phyloP scores from a whole-genome alignment of 2,329 filamentous ascomycete species.

The Lasiodiplodia gonubiensis region DNA sequence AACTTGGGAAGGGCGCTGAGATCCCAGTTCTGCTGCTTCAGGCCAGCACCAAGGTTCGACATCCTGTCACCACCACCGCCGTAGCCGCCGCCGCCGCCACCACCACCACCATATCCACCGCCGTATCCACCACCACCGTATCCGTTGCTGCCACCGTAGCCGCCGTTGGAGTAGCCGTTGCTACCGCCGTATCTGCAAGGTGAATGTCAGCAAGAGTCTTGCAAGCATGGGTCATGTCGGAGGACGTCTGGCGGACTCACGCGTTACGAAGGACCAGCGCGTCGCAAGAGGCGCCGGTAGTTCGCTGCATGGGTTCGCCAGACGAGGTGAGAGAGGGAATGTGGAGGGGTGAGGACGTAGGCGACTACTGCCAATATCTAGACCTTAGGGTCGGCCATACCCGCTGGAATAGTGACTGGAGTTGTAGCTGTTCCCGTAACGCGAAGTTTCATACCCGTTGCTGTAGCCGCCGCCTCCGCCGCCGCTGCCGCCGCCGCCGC shows the following conservation, averaged over 20 bases:
- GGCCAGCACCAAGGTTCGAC: slow-evolving; percentile 83
- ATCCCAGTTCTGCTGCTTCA: slow-evolving; percentile 92
- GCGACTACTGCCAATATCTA: slow-evolving; percentile 45
- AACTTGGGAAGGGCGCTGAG: slow-evolving; percentile 84
- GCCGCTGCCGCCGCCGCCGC: slow-evolving; percentile 54
- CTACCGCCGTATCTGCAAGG: slow-evolving; percentile 29
- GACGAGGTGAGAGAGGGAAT: background rate
- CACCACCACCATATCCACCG: slow-evolving; percentile 38
- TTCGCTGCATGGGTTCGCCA: background rate
- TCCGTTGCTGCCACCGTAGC: slow-evolving; percentile 41
- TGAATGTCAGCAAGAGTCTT: slow-evolving; percentile 8
- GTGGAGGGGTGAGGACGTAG: background rate
- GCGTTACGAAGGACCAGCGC: slow-evolving; percentile 15
- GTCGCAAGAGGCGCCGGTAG: background rate
- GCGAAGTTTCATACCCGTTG: slow-evolving; percentile 58
- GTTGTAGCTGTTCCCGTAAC: slow-evolving; percentile 52
- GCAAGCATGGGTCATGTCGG: background rate
- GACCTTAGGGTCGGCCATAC: slow-evolving; percentile 50
- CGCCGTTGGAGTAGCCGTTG: slow-evolving; percentile 36
- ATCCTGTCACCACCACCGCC: slow-evolving; percentile 88
- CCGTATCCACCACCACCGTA: slow-evolving; percentile 32
- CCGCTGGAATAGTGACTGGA: slow-evolving; percentile 53
- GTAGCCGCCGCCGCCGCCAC: slow-evolving; percentile 52
- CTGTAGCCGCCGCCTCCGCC: slow-evolving; percentile 57
- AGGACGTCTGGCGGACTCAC: slow-evolving; percentile 11